These are phyloP conservation scores for Yarrowia sp. DNA, from an alignment of 805 yeast genomes.

Conservation along the genomic window DNA sequence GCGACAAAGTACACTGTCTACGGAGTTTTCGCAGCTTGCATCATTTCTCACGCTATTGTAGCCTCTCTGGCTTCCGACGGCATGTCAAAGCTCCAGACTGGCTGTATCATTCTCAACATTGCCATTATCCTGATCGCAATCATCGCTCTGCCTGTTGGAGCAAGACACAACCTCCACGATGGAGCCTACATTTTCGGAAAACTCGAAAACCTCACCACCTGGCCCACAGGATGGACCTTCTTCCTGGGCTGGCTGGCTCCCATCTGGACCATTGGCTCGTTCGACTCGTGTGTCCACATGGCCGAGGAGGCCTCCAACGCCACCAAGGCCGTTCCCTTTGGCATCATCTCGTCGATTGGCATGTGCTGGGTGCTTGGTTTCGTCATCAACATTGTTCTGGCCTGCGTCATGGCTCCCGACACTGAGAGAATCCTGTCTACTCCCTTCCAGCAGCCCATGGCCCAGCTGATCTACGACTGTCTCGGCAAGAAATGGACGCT, in stretches of 20 bases:
- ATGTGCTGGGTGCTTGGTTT: conserved; percentile 67
- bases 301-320: conserved; percentile 74
- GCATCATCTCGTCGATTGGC: conserved; percentile 64
- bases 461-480: conserved; percentile 67
- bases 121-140: conserved; percentile 60
- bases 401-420: conserved; percentile 60
- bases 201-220: conserved; percentile 58
- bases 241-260: conserved; percentile 66
- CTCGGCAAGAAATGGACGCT: conserved; percentile 71
- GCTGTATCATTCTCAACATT: conserved; percentile 62
- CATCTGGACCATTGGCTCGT: conserved; percentile 80
- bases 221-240: conserved; percentile 68
- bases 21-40: conserved; percentile 71
- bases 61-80: conserved; percentile 64
- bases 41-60: conserved; percentile 58
- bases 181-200: conserved; percentile 64
- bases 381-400: conserved; percentile 59
- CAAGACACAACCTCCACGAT: conserved; percentile 53
- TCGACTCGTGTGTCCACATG: conserved; percentile 73
- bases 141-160: conserved; percentile 43
- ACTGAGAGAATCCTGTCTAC: conserved; percentile 55
- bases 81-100: conserved; percentile 65
- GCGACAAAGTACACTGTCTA: conserved; percentile 63
- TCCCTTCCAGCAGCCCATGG: conserved; percentile 66
- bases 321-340: conserved; percentile 67